Percentiles rank a stretch among this genome's conserved stretches.
Evolutionary conservation across 352 stramenopile species (phyloP).

Genomic region (Phytopythium chamaehyphon): DNA sequence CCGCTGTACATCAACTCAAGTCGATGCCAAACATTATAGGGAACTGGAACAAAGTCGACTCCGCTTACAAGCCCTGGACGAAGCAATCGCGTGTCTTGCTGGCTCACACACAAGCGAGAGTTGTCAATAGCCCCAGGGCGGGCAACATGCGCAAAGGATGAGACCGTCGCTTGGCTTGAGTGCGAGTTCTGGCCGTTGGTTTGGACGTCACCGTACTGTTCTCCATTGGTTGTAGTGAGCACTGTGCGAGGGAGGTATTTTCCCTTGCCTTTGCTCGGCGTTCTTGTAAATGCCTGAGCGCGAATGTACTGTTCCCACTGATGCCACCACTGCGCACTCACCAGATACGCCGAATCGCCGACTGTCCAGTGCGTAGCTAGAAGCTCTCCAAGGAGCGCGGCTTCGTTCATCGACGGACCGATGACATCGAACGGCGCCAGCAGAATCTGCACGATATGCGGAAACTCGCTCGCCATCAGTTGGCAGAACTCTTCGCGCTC

Average conservation of each 20-base stretch:
- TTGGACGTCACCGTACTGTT: not conserved
- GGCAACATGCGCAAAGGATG: conserved; percentile 2
- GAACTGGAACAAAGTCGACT: conserved; percentile 47
- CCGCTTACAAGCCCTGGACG: conserved; percentile 20
- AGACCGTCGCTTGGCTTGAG: not conserved
- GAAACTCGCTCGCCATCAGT: conserved; percentile 6
- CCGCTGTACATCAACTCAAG: conserved; percentile 52
- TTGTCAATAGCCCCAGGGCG: conserved; percentile 46
- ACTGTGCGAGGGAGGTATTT: not conserved
- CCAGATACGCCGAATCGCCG: conserved; percentile 45
- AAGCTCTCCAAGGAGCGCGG: conserved; percentile 29
- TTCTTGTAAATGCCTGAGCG: conserved; percentile 1
- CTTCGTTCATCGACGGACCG: conserved; percentile 34
- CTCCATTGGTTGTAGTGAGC: not conserved
- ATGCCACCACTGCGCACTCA: conserved; percentile 52
- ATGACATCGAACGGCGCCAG: conserved; percentile 60
- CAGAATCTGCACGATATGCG: conserved; percentile 38
- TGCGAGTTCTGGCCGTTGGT: not conserved
- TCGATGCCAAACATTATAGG: conserved; percentile 38
- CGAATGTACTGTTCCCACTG: conserved; percentile 45
- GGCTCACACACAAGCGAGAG: conserved; percentile 29
- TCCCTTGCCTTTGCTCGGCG: not conserved
- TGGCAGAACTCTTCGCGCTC: conserved; percentile 2
- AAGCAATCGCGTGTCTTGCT: conserved; percentile 35
- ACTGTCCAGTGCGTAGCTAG: conserved; percentile 31